Conservation (phyloP, 495 filamentous ascomycete species). For the Aspergillus nanangensis region DNA sequence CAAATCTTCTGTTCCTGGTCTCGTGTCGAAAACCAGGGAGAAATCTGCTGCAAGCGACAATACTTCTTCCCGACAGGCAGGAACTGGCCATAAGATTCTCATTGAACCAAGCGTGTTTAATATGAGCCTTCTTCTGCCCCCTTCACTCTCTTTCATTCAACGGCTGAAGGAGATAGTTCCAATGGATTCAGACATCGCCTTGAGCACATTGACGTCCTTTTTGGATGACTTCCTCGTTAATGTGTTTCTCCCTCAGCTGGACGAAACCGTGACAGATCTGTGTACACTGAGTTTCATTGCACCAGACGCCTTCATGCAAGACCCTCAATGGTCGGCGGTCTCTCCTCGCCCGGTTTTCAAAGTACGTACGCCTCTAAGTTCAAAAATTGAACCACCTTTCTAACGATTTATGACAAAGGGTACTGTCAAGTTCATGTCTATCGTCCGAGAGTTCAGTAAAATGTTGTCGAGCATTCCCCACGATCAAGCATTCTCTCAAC, state of each 20-base stretch:
- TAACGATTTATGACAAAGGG: conserved; percentile 41
- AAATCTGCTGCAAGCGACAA: conserved; percentile 31
- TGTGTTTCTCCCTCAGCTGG: conserved; percentile 93
- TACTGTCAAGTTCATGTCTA: conserved; percentile 78
- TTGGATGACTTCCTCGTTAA: conserved; percentile 98
- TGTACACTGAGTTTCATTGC: conserved; percentile 79
- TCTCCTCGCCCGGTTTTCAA: conserved; percentile 86
- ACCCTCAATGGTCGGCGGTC: conserved; percentile 71
- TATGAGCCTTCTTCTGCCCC: conserved; percentile 88
- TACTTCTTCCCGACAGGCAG: conserved; percentile 39
- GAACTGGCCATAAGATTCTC: conserved; percentile 76
- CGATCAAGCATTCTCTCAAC: conserved; percentile 88
- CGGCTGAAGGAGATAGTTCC: conserved; percentile 90
- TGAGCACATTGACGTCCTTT: conserved; percentile 87
- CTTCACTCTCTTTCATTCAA: conserved; percentile 90
- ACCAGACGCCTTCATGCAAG: conserved; percentile 80
- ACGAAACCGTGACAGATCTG: conserved; percentile 89
- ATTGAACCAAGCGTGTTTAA: conserved; percentile 97
- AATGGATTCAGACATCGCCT: conserved; percentile 72
- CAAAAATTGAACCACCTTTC: neutral
- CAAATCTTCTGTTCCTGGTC: conserved; percentile 82
- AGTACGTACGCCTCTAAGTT: conserved; percentile 18
- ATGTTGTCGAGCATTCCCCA: conserved; percentile 95
- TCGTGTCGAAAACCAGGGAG: conserved; percentile 73
- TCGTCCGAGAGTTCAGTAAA: conserved; percentile 85